phyloP scores from a whole-genome alignment of 176 grass and related monocot species.

The Alopecurus myosuroides region DNA sequence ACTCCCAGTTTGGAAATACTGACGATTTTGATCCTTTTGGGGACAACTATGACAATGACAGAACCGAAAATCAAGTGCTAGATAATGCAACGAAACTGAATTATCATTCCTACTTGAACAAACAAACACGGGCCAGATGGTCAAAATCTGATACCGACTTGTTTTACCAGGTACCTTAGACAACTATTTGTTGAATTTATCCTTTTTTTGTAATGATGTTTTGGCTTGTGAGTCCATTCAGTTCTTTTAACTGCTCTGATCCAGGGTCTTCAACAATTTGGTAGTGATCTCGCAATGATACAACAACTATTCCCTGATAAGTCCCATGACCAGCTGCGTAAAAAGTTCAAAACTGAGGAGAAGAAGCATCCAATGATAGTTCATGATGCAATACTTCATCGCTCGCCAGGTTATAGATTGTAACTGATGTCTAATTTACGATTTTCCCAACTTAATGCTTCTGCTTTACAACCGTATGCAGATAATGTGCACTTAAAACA shows the following conservation, averaged over 20 bases:
- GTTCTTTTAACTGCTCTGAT: background rate
- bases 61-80: background rate
- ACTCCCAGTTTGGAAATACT: background rate
- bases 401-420: slow-evolving; percentile 44
- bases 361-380: slow-evolving; percentile 58
- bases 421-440: background rate
- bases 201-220: background rate
- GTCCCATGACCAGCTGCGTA: slow-evolving; percentile 58
- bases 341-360: slow-evolving; percentile 85
- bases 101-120: slow-evolving; percentile 82
- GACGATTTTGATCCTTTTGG: slow-evolving; percentile 29
- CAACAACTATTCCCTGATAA: slow-evolving; percentile 68
- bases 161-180: slow-evolving; percentile 68
- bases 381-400: slow-evolving; percentile 61
- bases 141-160: slow-evolving; percentile 72
- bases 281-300: slow-evolving; percentile 90
- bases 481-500: slow-evolving; percentile 70
- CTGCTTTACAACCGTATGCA: slow-evolving; percentile 16
- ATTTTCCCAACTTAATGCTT: slow-evolving; percentile 15
- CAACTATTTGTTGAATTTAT: background rate
- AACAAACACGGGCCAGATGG: slow-evolving; percentile 42
- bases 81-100: slow-evolving; percentile 58
- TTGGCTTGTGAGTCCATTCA: background rate
- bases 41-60: slow-evolving; percentile 21
- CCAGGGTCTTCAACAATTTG: slow-evolving; percentile 87